phyloP scores from a whole-genome alignment of 2,329 filamentous ascomycete species.

The Lachnellula hyalina region DNA sequence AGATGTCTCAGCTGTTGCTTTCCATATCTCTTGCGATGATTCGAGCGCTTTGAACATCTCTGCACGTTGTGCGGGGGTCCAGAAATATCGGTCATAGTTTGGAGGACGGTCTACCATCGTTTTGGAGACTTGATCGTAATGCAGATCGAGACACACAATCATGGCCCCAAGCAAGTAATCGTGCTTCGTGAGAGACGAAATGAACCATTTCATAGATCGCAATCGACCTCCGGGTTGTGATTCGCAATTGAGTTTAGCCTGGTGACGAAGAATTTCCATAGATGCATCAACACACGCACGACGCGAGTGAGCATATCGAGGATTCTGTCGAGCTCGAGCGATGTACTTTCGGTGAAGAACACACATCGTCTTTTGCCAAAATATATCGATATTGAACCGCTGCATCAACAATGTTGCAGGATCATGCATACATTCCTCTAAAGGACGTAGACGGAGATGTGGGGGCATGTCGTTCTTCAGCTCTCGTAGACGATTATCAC shows the following conservation, averaged over 20 bases:
- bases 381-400: constrained; percentile 74
- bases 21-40: constrained; percentile 73
- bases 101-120: constrained; percentile 31
- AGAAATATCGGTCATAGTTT: constrained; percentile 46
- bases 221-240: constrained; percentile 67
- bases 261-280: constrained; percentile 72
- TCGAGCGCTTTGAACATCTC: constrained; percentile 76
- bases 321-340: constrained; percentile 68
- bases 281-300: constrained; percentile 82
- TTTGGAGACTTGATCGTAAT: constrained; percentile 53
- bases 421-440: constrained; percentile 71
- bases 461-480: constrained; percentile 66
- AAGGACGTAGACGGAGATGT: constrained; percentile 68
- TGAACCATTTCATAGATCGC: constrained; percentile 69
- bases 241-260: constrained; percentile 70
- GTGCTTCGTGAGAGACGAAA: constrained; percentile 72
- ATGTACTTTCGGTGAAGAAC: constrained; percentile 87
- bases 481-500: constrained; percentile 57
- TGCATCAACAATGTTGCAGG: constrained; percentile 82
- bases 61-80: constrained; percentile 55
- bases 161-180: constrained; percentile 86
- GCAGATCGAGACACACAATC: constrained; percentile 76
- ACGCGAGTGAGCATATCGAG: constrained; percentile 78
- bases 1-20: constrained; percentile 66
- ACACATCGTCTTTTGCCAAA: constrained; percentile 85